Conservation (phyloP, 2,329 filamentous ascomycete species). For the Neonectria coccinea region DNA sequence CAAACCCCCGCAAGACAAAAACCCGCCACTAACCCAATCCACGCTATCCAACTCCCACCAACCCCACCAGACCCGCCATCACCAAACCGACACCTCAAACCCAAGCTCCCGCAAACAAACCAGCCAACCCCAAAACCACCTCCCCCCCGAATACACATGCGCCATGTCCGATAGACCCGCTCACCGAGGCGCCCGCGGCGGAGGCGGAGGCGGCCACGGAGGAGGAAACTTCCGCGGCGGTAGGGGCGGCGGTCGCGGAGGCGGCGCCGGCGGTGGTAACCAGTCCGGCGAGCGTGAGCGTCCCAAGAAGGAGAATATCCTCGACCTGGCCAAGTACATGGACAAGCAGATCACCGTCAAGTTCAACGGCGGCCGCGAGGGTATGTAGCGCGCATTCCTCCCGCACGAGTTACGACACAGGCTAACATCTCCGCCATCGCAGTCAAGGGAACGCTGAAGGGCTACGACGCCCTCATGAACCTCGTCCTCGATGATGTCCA, state of each 20-base stretch:
- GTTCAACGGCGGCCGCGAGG: constrained; percentile 94
- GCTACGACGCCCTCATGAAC: constrained; percentile 98
- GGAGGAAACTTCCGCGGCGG: constrained; percentile 55
- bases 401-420: background rate
- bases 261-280: constrained; percentile 54
- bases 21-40: constrained; percentile 17
- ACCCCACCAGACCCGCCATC: constrained; percentile 30
- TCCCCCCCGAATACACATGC: constrained; percentile 33
- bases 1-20: background rate
- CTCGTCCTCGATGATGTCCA: constrained; percentile 94
- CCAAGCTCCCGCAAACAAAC: constrained; percentile 23
- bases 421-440: constrained; percentile 30
- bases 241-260: constrained; percentile 60
- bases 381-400: constrained; percentile 59
- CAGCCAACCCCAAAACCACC: constrained; percentile 14
- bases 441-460: constrained; percentile 93
- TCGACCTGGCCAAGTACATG: constrained; percentile 96
- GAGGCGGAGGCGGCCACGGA: constrained; percentile 49
- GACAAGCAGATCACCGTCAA: constrained; percentile 96
- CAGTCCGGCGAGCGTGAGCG: constrained; percentile 70
- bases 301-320: constrained; percentile 98
- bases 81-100: constrained; percentile 9
- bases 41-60: background rate
- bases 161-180: constrained; percentile 64
- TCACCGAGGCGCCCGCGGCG: constrained; percentile 60